Base-by-base conservation (phyloP, 2,329 filamentous ascomycete species). In the Sordariomycetes sp. region DNA sequence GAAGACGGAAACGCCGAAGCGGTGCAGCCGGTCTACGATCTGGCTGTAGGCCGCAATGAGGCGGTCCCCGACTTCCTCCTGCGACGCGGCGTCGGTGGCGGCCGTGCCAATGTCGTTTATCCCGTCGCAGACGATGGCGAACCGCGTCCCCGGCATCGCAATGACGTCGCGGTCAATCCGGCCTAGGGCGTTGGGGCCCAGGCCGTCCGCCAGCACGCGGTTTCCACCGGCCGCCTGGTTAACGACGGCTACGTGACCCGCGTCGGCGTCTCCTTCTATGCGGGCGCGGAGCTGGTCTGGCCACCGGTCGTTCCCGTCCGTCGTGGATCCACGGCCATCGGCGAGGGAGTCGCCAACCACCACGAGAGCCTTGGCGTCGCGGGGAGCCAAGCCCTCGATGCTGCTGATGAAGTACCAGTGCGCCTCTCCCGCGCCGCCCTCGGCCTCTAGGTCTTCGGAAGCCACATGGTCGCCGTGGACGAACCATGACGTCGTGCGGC, bases 331-430 rank as follows among this genome's bases (percentile, higher is more conserved):
- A 28, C 81, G 74, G 12, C 83, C 83, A 63, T 86, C 83, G 3
- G 82, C 85, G 64, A 86, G 84, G 63, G 77, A 82, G 66, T 87
- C 83, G n/a, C 83, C 83, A 1, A 86, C 70, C 25, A 86, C 74
- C 22, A 73, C 76, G 36, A 85, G 73, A 1, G 76, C 71, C 54
- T 71, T 69, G 1, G 58, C 53, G 15, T 64, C 53, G 0, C 64
- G 61, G 0, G 74, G 70, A 0, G 74, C 66, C 69, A 72, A 77
- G n/a, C 74, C 80, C 65, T 85, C 80, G 10, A 86, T 65, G 4
- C 74, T 74, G 39, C 75, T 79, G 62, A 84, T 68, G 61, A 83
- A 82, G 67, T 82, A 85, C 80, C 81, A 79, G 65, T 77, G 74
- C 58, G 69, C 75, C 25, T 64, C 67, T 13, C 48, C 52, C 25